A percentile compares a stretch with the other conserved stretches of the same genome.
Conservation (phyloP, 2,329 filamentous ascomycete species). For the Niveomyces coronatus region DNA sequence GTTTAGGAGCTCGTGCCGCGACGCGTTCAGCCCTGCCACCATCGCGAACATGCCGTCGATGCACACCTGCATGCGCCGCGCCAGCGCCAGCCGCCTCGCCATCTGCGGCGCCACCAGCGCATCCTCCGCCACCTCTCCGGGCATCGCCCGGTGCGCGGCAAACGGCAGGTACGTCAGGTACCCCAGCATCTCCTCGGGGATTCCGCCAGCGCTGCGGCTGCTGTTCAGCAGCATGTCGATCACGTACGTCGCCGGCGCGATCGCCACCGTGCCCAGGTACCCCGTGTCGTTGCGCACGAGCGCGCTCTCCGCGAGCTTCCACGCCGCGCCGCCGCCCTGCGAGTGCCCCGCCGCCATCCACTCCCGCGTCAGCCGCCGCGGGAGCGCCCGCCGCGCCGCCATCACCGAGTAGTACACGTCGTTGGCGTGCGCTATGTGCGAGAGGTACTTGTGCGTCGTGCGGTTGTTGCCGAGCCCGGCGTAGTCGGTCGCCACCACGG, state of each 20-base stretch:
- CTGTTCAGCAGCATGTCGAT: constrained; percentile 9
- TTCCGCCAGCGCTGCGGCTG: neutral
- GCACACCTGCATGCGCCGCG: constrained; percentile 9
- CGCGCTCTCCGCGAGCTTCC: constrained; percentile 13
- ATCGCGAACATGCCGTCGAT: constrained; percentile 9
- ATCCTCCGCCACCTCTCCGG: neutral
- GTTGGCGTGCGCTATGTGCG: constrained; percentile 9
- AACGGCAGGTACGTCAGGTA: constrained; percentile 7
- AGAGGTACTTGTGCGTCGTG: constrained; percentile 14
- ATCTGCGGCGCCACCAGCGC: neutral
- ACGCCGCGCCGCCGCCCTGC: constrained; percentile 14
- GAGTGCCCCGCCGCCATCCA: constrained; percentile 13
- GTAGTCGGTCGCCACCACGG: constrained; percentile 16
- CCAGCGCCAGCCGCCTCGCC: constrained; percentile 4
- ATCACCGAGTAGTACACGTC: constrained; percentile 11
- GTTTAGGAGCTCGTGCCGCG: neutral
- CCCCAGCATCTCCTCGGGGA: constrained; percentile 1
- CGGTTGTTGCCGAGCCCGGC: constrained; percentile 15
- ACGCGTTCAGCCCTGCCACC: neutral
- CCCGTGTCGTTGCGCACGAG: constrained; percentile 1
- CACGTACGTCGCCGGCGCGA: constrained; percentile 11
- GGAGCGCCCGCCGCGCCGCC: constrained; percentile 10
- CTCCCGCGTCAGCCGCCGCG: constrained; percentile 3
- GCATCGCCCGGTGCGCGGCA: constrained; percentile 2
- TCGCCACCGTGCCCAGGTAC: constrained; percentile 11